Base-by-base conservation (phyloP, 352 stramenopile genomes). In the Globisporangium spiculum region DNA sequence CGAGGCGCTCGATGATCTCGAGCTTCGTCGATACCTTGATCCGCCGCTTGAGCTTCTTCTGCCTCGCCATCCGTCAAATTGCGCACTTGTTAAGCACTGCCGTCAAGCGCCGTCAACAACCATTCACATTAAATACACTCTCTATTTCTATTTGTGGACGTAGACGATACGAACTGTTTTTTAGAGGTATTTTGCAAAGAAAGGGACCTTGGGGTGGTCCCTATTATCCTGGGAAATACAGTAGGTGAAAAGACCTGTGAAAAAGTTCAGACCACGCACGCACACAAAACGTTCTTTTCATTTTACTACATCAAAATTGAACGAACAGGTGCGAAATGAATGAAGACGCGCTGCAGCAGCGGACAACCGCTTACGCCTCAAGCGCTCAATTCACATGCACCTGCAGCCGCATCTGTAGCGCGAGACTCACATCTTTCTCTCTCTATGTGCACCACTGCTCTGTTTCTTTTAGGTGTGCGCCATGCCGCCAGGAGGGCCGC, bases 171-270 rank as follows among this genome's bases (percentile, higher is more conserved):
- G 32, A 10, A 36, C 32, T 7, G 5, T 10, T 36, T 36, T 10
- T 36, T 36, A 36, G 32, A 10, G 32, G 32, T 5, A 3, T 9
- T 22, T 22, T 58, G 9, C n/a, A 20, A 36, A 18, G 34, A 58
- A 58, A 20, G 52, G 52, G 27, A 9, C 2, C 34, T 36, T 58
- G 27, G 1, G 22, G 22, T 58, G 24, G 52, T 58, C 52, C 52
- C 27, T 34, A 58, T 30, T 58, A 58, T 58, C 27, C 18, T 12
- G 52, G 22, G 52, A 58, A n/a, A 30, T 36, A 58, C 52, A 58
- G 52, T 44, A 44, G 36, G 36, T 14, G 36, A 18, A 44, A 44
- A 44, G 10, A 18, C 36, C 36, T 44, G 36, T 18, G 36, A 44
- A 44, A 2, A 44, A 44, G 36, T 44, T 44, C 36, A 44, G 36